Conservation (phyloP, 306 rosid genomes). For the Trifolium repens region DNA sequence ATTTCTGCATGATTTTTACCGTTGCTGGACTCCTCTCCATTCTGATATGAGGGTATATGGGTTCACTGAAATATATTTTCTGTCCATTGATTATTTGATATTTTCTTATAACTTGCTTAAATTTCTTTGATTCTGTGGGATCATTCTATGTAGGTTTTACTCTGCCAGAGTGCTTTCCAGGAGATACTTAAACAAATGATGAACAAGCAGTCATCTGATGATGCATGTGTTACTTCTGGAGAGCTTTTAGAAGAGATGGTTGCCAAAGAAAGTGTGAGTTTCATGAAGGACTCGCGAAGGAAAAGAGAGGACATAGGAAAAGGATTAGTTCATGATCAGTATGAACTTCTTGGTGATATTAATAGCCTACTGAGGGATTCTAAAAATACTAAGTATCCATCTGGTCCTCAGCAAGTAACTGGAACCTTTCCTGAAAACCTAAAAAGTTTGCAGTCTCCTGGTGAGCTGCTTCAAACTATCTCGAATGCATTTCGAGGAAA, state of each 20-base stretch:
- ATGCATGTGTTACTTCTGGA: slow-evolving; percentile 46
- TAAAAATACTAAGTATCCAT: slow-evolving; percentile 51
- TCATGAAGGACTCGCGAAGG: slow-evolving; percentile 51
- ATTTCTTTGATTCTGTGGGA: slow-evolving; percentile 35
- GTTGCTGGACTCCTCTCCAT: slow-evolving; percentile 91
- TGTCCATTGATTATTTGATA: slow-evolving; percentile 16
- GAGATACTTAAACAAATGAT: slow-evolving; percentile 94
- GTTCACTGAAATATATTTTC: slow-evolving; percentile 23
- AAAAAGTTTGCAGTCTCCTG: slow-evolving; percentile 70
- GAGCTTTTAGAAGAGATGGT: slow-evolving; percentile 58
- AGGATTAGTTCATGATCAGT: slow-evolving; percentile 62
- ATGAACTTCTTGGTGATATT: slow-evolving; percentile 81
- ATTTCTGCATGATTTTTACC: slow-evolving; percentile 86
- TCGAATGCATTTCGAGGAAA: slow-evolving; percentile 84
- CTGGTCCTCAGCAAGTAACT: slow-evolving; percentile 52
- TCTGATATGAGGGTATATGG: slow-evolving; percentile 88
- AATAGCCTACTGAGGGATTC: slow-evolving; percentile 73
- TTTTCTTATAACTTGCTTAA: slow-evolving; percentile 35
- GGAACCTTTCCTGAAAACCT: slow-evolving; percentile 64
- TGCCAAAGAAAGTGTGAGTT: slow-evolving; percentile 61
- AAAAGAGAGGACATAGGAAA: slow-evolving; percentile 63
- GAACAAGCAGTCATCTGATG: slow-evolving; percentile 59
- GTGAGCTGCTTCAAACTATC: slow-evolving; percentile 78
- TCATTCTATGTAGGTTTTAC: slow-evolving; percentile 62
- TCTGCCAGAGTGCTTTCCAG: slow-evolving; percentile 88